Evolutionary conservation across 306 rosid species (phyloP), one percentile per base, ranked within the genome.

Genomic region (Pueraria montana): DNA sequence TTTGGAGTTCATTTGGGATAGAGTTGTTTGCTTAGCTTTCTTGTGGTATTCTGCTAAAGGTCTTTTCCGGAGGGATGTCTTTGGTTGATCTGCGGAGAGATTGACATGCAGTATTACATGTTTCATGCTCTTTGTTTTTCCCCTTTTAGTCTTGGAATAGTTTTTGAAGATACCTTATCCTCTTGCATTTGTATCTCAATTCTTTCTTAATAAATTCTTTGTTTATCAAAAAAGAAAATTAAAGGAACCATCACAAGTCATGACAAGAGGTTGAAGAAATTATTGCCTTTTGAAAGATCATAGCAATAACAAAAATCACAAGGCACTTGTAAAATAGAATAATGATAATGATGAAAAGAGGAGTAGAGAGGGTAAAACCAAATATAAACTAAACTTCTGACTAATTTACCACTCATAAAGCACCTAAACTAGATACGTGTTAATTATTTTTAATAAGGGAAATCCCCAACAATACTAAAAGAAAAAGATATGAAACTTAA

Each of bases 271-370:
- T 24, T 16, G 43, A 43, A 16, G 67, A 46, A 63, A 66, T 16
- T 0, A 43, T 46, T 50, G 11, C 4, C 49, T 68, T 79, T 68
- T 1, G 45, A 14, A 40, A 53, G 34, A 77, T 26, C 45, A 62
- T 46, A 13, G 27, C 32, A 11, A 26, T 32, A 46, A 16, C 46
- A 64, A 63, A n/a, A 78, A 78, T 36, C 63, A 56, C 49, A 80
- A 55, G 67, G 61, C 49, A 80, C 71, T 8, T 53, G 2, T 12
- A 17, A 56, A 80, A 80, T 42, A 70, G 3, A 23, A 24, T 70
- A 58, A n/a, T n/a, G n/a, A n/a, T n/a, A n/a, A n/a, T n/a, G n/a
- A n/a, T n/a, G n/a, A n/a, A n/a, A n/a, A n/a, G n/a, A n/a, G n/a
- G n/a, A n/a, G n/a, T n/a, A n/a, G n/a, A n/a, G n/a, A n/a, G n/a